Percentiles rank a stretch among this genome's conserved stretches.
These are phyloP conservation scores for Ogataea saltuana DNA, from an alignment of 805 yeast species.

Conservation along the genomic window DNA sequence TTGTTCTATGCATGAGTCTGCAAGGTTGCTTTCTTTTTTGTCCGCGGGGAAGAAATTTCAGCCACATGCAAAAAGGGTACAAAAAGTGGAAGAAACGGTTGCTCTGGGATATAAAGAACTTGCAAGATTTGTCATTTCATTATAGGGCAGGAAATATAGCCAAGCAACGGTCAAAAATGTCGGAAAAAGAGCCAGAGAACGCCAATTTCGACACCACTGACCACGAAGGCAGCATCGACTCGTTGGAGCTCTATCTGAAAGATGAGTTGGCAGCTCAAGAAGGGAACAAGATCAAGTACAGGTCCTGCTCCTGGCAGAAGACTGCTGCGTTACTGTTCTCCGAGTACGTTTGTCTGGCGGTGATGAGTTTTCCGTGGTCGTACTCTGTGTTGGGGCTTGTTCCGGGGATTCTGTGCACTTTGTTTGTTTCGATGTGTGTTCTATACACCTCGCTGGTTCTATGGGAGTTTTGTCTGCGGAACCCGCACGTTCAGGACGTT, in stretches of 20 bases:
- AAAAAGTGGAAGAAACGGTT: too few species aligned
- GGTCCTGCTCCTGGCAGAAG: slow-evolving; percentile 57
- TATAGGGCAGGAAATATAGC: too few species aligned
- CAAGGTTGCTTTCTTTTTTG: background rate
- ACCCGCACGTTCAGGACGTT: slow-evolving; percentile 52
- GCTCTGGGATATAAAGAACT: too few species aligned
- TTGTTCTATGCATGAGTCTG: background rate
- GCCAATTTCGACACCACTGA: background rate
- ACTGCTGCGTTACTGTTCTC: slow-evolving; percentile 61
- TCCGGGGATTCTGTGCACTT: slow-evolving; percentile 57
- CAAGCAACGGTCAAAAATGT: too few species aligned
- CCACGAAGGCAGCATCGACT: slow-evolving; percentile 9
- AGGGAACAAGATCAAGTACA: slow-evolving; percentile 42
- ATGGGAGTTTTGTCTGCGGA: slow-evolving; percentile 53
- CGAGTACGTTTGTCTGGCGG: slow-evolving; percentile 62
- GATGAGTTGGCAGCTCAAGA: slow-evolving; percentile 15
- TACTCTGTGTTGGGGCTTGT: slow-evolving; percentile 59
- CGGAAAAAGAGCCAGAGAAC: slow-evolving; percentile 2
- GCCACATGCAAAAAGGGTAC: too few species aligned
- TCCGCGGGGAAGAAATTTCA: too few species aligned
- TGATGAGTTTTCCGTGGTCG: slow-evolving; percentile 68
- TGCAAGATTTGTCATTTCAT: too few species aligned
- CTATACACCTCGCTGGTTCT: slow-evolving; percentile 57
- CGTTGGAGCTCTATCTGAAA: slow-evolving; percentile 11
- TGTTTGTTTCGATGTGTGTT: slow-evolving; percentile 50